Evolutionary conservation across 768 basidiomycete species (phyloP).

Genomic region (Calocybe gangraenosa): DNA sequence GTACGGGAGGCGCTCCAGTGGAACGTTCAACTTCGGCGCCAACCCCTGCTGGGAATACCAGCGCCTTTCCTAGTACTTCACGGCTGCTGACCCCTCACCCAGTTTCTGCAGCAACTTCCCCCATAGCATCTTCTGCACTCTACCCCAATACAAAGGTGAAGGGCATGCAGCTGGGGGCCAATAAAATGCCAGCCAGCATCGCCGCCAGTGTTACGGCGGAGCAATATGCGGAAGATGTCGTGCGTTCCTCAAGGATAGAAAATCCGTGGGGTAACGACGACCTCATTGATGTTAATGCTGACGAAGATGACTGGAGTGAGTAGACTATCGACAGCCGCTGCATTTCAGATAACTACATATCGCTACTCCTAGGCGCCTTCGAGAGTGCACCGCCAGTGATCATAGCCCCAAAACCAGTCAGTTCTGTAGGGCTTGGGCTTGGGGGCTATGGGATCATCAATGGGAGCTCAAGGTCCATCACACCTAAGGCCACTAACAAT

Average conservation of each 20-base stretch:
- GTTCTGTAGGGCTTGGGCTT: background rate
- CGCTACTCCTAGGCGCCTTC: constrained; percentile 56
- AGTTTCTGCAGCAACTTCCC: constrained; percentile 8
- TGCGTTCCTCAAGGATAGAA: constrained; percentile 33
- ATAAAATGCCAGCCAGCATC: constrained; percentile 36
- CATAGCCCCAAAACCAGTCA: constrained; percentile 18
- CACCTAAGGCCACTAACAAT: background rate
- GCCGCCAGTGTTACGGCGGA: constrained; percentile 40
- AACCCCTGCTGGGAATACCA: constrained; percentile 17
- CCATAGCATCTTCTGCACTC: constrained; percentile 11
- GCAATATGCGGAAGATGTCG: constrained; percentile 55
- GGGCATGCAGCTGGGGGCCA: constrained; percentile 67
- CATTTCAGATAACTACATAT: constrained; percentile 11
- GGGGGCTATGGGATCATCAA: background rate
- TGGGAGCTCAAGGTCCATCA: background rate
- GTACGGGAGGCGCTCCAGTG: constrained; percentile 17
- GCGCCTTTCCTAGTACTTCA: constrained; percentile 10
- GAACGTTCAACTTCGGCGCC: constrained; percentile 44
- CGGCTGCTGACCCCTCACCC: background rate
- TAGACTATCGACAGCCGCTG: constrained; percentile 15
- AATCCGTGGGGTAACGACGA: constrained; percentile 75
- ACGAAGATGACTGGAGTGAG: constrained; percentile 93
- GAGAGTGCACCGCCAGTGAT: constrained; percentile 46
- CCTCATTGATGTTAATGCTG: constrained; percentile 90
- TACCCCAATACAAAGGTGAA: constrained; percentile 37